phyloP scores from a whole-genome alignment of 1,284 basidiomycete genomes.

The Schizophyllum amplum region DNA sequence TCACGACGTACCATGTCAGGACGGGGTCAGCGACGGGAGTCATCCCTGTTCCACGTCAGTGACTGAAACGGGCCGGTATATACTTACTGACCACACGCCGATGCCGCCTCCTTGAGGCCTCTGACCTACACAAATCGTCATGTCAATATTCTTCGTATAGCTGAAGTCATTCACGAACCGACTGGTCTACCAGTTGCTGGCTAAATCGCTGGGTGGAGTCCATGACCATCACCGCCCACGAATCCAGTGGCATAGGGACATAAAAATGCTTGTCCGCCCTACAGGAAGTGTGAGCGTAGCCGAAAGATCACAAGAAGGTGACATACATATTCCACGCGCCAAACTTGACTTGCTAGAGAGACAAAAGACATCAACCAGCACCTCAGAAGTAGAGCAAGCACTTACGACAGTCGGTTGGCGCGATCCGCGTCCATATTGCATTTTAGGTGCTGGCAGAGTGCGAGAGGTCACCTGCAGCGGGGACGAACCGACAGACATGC shows the following conservation, averaged over 20 bases:
- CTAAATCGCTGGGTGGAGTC: not conserved
- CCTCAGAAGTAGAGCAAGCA: too few species aligned
- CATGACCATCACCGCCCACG: constrained; percentile 9
- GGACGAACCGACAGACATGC: constrained; percentile 44
- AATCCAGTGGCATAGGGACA: constrained; percentile 1
- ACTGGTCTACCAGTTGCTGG: too few species aligned
- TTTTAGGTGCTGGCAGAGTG: constrained; percentile 48
- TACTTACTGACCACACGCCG: too few species aligned
- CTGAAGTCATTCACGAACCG: too few species aligned
- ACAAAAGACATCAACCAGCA: too few species aligned
- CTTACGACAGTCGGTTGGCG: constrained; percentile 22
- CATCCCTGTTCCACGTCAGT: too few species aligned
- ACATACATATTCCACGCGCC: constrained; percentile 13
- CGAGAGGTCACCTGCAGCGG: constrained; percentile 52
- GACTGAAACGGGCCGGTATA: too few species aligned
- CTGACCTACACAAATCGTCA: too few species aligned
- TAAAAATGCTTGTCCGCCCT: constrained; percentile 13
- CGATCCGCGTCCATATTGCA: constrained; percentile 50
- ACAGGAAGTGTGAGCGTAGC: not conserved
- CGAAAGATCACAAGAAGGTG: not conserved
- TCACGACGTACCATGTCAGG: too few species aligned
- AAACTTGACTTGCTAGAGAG: constrained; percentile 5
- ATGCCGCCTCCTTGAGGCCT: too few species aligned
- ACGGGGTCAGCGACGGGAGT: too few species aligned
- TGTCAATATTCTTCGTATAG: too few species aligned